Base-by-base conservation (phyloP, 345 rosid species). In the Toxicodendron radicans region DNA sequence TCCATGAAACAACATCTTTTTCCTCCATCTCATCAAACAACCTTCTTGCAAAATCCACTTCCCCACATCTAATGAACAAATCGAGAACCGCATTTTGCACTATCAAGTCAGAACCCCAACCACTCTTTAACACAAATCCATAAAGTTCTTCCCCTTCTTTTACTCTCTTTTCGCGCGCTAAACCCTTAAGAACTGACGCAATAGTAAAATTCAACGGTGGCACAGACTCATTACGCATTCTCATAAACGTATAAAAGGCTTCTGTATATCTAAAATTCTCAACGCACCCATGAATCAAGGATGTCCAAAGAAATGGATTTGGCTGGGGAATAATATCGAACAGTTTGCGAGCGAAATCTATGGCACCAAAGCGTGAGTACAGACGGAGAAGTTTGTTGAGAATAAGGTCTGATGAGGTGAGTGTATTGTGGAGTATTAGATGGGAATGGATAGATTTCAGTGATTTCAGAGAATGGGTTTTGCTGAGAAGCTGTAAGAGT, bases 1-100 rank as follows among this genome's bases (percentile, higher is more conserved):
- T 83, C 86, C 82, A 78, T 1, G 84, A 75, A 59, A 83, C 73
- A 21, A 66, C 20, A 75, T 83, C 81, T 38, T 79, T 80, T 64
- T 71, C 80, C 21, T 24, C 76, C 80, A 83, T 80, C 71, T 57
- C 82, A 52, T 73, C 75, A 75, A 80, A 84, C 9, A 78, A 43
- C 41, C 46, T 6, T 65, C 70, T 73, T 1, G 79, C 76, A 51
- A 52, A 45, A 62, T 60, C 82, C 72, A 80, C 71, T 56, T 78
- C 53, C 1, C 79, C 84, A 27, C 77, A 77, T 56, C 73, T 77
- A 79, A 72, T 79, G 67, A 69, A 80, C 23, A 72, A 75, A 66
- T 83, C 81, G 54, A 80, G 74, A 51, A 60, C 24, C 43, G 76
- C 67, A 52, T 77, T 79, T 71, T 58, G 75, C 46, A 83, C 67